phyloP scores from a whole-genome alignment of 345 rosid species.

The Boechera retrofracta region DNA sequence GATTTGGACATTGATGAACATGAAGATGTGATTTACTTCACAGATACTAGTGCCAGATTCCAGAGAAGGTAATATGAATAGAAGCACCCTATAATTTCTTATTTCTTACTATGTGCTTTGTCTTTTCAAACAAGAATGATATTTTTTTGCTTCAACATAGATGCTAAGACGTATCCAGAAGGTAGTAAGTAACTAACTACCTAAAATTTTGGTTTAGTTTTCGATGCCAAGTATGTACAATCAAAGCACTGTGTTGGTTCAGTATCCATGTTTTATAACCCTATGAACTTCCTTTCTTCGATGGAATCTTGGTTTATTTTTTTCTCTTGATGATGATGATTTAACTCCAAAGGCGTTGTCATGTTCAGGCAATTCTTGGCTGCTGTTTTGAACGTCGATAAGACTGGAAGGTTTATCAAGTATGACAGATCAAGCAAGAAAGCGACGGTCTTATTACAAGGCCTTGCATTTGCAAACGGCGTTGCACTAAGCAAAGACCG shows the following conservation, averaged over 20 bases:
- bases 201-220: neutral
- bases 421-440: conserved; percentile 61
- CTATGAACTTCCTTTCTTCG: neutral
- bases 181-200: neutral
- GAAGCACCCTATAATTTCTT: neutral
- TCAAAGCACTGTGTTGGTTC: neutral
- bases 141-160: neutral
- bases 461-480: conserved; percentile 76
- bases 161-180: too few species aligned
- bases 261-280: neutral
- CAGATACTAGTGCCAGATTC: conserved; percentile 65
- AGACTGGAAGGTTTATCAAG: conserved; percentile 69
- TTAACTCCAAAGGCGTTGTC: conserved; percentile 3
- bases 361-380: conserved; percentile 59
- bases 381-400: conserved; percentile 56
- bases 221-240: too few species aligned
- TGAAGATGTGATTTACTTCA: conserved; percentile 68
- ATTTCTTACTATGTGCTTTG: neutral
- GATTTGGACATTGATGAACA: conserved; percentile 69
- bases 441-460: conserved; percentile 55
- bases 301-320: neutral
- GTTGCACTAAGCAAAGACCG: conserved; percentile 71
- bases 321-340: conserved; percentile 4
- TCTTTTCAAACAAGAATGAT: neutral
- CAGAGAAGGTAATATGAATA: conserved; percentile 60